Conservation (phyloP, 1,284 basidiomycete genomes). For the Sutorius eximius region DNA sequence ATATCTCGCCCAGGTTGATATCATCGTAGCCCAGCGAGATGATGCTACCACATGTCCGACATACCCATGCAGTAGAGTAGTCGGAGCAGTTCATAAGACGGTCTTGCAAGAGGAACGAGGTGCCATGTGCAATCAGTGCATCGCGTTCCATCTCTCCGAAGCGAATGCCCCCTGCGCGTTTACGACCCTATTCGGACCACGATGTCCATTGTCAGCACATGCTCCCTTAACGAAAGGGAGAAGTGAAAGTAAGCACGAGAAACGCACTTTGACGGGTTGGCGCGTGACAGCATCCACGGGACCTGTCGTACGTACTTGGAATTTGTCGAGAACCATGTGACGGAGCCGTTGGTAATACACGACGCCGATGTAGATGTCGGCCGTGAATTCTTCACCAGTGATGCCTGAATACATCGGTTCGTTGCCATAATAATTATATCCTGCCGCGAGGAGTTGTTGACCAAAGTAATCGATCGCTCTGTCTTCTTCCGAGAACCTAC, state of each 20-base stretch:
- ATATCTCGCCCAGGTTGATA: constrained; percentile 66
- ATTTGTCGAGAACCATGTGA: constrained; percentile 99
- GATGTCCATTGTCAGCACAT: constrained; percentile 4
- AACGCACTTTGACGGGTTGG: constrained; percentile 91
- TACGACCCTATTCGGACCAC: constrained; percentile 72
- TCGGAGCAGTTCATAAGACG: constrained; percentile 99
- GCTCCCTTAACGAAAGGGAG: background rate
- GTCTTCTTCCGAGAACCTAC: constrained; percentile 92
- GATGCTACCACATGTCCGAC: constrained; percentile 92
- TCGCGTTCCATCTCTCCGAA: constrained; percentile 99
- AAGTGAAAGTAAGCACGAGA: background rate
- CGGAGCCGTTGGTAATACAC: constrained; percentile 98
- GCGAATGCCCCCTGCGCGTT: constrained; percentile 97
- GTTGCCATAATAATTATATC: constrained; percentile 99
- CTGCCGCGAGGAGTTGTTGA: constrained; percentile 88
- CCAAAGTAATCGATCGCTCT: constrained; percentile 98
- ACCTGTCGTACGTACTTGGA: constrained; percentile 98
- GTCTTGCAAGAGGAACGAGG: constrained; percentile 97
- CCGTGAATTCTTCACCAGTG: constrained; percentile 96
- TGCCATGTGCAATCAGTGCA: constrained; percentile 97
- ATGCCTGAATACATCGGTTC: constrained; percentile 99
- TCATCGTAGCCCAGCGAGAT: constrained; percentile 95
- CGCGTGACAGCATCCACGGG: constrained; percentile 94
- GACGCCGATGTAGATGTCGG: constrained; percentile 97
- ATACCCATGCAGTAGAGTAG: constrained; percentile 98